Evolutionary conservation across 148 eudicot genomes (phyloP).

Genomic region (Simmondsia chinensis): DNA sequence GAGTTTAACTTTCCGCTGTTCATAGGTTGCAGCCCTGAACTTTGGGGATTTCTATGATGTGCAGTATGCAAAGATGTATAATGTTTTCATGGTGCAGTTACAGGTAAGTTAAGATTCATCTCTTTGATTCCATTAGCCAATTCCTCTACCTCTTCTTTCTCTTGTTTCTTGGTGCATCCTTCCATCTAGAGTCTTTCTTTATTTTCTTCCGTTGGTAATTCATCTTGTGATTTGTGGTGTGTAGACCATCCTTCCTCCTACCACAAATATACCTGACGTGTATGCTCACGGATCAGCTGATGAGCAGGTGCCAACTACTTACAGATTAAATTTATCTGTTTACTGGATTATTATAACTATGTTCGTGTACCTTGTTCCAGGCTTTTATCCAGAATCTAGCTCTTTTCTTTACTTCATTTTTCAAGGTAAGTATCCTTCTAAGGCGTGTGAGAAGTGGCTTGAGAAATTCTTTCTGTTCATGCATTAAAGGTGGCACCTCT

Average conservation of each 20-base stretch:
- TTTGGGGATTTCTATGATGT: constrained; percentile 81
- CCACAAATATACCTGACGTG: constrained; percentile 67
- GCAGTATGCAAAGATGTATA: constrained; percentile 79
- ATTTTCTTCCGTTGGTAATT: not conserved
- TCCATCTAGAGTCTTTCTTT: not conserved
- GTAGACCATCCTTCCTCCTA: constrained; percentile 67
- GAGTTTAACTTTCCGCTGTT: constrained; percentile 4
- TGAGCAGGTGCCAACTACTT: constrained; percentile 58
- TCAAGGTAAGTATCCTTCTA: constrained; percentile 28
- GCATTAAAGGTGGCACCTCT: no score
- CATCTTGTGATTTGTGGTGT: constrained; percentile 1
- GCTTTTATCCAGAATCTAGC: constrained; percentile 77
- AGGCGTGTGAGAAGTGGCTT: no score
- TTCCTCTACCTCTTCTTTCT: not conserved
- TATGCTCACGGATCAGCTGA: constrained; percentile 77
- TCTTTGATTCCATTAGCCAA: not conserved
- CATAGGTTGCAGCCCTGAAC: constrained; percentile 80
- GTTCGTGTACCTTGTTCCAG: constrained; percentile 20
- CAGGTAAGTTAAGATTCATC: constrained; percentile 39
- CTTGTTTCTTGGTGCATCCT: not conserved
- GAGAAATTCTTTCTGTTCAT: no score
- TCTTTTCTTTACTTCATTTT: constrained; percentile 61
- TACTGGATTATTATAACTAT: no score
- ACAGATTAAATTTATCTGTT: not conserved
- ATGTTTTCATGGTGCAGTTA: constrained; percentile 71